phyloP scores from a whole-genome alignment of 2,329 filamentous ascomycete genomes.

The Plectosphaerella sp. region DNA sequence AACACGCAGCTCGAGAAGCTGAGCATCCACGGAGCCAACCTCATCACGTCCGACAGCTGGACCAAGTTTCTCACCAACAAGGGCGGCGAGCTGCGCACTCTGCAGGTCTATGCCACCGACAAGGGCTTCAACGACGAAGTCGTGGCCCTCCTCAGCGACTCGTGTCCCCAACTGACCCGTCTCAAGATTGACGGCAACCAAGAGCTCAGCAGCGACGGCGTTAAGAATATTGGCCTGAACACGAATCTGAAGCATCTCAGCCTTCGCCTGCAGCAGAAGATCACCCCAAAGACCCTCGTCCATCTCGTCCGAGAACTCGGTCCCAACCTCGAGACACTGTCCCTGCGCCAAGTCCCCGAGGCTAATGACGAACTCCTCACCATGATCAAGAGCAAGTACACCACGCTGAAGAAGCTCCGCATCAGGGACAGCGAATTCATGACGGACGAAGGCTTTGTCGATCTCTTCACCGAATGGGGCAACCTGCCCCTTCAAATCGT shows the following conservation, averaged over 20 bases:
- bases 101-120: conserved; percentile 83
- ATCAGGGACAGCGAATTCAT: conserved; percentile 72
- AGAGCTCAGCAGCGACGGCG: conserved; percentile 60
- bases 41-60: conserved; percentile 76
- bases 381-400: conserved; percentile 67
- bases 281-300: conserved; percentile 54
- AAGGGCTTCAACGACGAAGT: conserved; percentile 72
- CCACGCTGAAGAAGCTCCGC: conserved; percentile 68
- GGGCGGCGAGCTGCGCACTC: conserved; percentile 58
- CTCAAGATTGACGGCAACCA: conserved; percentile 83
- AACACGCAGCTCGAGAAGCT: conserved; percentile 66
- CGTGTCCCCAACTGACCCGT: conserved; percentile 65
- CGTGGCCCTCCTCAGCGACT: conserved; percentile 54
- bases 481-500: conserved; percentile 68
- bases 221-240: conserved; percentile 61
- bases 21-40: conserved; percentile 78
- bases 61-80: conserved; percentile 60
- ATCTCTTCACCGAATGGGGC: conserved; percentile 70
- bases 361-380: conserved; percentile 67
- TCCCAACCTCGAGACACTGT: conserved; percentile 67
- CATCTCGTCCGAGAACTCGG: conserved; percentile 61
- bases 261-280: conserved; percentile 58
- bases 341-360: conserved; percentile 63
- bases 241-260: conserved; percentile 68
- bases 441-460: conserved; percentile 69